Conservation (phyloP, 2,329 filamentous ascomycete species). For the Monosporascus sp. region DNA sequence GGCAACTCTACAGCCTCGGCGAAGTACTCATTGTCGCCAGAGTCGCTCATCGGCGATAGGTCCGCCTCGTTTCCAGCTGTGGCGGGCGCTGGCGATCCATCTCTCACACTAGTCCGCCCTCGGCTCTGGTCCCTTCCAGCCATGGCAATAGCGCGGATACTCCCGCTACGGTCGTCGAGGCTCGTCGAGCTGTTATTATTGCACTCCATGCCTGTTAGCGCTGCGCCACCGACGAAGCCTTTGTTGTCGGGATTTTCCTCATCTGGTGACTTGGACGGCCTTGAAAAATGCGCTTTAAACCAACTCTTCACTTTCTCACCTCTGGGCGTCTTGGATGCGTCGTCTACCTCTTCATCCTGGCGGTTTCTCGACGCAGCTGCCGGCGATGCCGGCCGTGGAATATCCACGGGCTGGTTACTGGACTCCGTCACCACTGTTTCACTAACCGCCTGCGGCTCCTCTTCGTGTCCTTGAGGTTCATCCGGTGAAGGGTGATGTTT, state of each 20-base stretch:
- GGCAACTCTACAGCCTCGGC: constrained; percentile 38
- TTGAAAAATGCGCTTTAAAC: constrained; percentile 49
- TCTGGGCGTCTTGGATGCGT: constrained; percentile 12
- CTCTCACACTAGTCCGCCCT: constrained; percentile 11
- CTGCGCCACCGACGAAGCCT: constrained; percentile 46
- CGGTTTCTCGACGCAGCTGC: not conserved
- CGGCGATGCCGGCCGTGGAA: constrained; percentile 7
- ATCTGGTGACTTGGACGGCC: constrained; percentile 34
- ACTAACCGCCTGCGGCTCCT: constrained; percentile 10
- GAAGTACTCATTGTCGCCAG: constrained; percentile 33
- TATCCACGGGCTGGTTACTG: constrained; percentile 17
- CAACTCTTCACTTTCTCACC: constrained; percentile 40
- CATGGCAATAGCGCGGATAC: constrained; percentile 42
- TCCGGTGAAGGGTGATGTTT: constrained; percentile 43
- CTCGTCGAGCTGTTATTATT: constrained; percentile 39
- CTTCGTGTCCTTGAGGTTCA: constrained; percentile 18
- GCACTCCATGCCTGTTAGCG: constrained; percentile 35
- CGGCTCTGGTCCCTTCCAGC: constrained; percentile 30
- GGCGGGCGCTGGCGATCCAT: constrained; percentile 6
- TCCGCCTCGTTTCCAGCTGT: constrained; percentile 6
- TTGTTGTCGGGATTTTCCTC: constrained; percentile 26
- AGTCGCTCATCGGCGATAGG: constrained; percentile 23
- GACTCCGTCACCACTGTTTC: constrained; percentile 15
- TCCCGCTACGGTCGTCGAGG: constrained; percentile 35
- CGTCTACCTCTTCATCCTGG: constrained; percentile 6